These are phyloP conservation scores for Colletotrichum somersetense DNA, from an alignment of 2,329 filamentous ascomycete species.

Conservation along the genomic window DNA sequence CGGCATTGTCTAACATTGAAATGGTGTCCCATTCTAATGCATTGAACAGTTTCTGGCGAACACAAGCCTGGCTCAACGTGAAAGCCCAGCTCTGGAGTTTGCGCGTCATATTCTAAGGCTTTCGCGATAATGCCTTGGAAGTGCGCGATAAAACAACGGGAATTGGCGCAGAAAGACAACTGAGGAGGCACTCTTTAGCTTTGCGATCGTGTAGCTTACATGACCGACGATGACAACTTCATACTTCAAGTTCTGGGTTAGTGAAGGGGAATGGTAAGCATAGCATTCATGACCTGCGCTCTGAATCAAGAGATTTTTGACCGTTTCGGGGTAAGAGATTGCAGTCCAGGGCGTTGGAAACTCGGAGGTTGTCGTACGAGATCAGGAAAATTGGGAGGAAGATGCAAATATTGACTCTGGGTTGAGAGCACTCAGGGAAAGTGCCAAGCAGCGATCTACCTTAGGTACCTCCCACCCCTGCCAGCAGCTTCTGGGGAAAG, in stretches of 20 bases:
- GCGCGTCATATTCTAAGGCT: slow-evolving; percentile 4
- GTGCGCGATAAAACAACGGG: no score
- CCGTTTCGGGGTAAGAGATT: neutral
- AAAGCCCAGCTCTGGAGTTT: slow-evolving; percentile 18
- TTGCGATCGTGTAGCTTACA: neutral
- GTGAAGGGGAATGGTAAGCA: neutral
- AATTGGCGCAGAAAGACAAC: neutral
- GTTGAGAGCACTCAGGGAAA: neutral
- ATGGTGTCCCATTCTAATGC: slow-evolving; percentile 3
- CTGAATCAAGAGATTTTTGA: neutral
- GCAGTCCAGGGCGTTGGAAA: neutral
- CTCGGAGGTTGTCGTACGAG: neutral
- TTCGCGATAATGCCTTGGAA: no score
- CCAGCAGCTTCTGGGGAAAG: slow-evolving; percentile 4
- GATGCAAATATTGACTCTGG: neutral
- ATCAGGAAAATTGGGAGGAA: neutral
- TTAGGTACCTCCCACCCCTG: neutral
- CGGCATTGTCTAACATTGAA: slow-evolving; percentile 8
- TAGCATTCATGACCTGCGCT: neutral
- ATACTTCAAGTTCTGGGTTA: neutral
- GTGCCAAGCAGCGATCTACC: slow-evolving; percentile 14
- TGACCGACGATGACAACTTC: neutral
- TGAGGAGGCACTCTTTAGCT: neutral
- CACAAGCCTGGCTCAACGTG: neutral
- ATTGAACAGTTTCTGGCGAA: neutral